Conservation (phyloP, 805 yeast genomes). For the Wickerhamiella dianesei region DNA sequence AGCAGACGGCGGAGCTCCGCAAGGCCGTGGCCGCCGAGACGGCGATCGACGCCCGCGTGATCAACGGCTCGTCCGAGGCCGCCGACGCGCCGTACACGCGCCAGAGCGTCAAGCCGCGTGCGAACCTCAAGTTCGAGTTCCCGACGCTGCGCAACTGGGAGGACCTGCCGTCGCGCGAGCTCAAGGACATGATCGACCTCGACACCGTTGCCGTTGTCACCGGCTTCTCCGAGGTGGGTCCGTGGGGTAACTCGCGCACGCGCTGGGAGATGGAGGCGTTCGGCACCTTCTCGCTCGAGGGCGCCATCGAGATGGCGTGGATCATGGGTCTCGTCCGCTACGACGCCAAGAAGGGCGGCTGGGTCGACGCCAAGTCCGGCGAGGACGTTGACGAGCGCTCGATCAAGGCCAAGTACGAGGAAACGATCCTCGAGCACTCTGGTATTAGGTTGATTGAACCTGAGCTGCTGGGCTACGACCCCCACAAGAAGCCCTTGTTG, state of each 20-base stretch:
- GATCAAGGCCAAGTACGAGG: constrained; percentile 83
- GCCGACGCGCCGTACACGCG: constrained; percentile 77
- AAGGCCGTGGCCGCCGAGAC: constrained; percentile 92
- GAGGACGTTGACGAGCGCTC: constrained; percentile 92
- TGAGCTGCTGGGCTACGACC: constrained; percentile 92
- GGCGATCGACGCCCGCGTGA: constrained; percentile 72
- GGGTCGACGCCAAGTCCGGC: constrained; percentile 92
- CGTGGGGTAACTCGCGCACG: constrained; percentile 98
- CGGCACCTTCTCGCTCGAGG: constrained; percentile 93
- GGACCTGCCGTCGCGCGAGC: constrained; percentile 41
- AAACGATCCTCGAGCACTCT: constrained; percentile 74
- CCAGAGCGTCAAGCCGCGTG: constrained; percentile 77
- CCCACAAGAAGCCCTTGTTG: constrained; percentile 78
- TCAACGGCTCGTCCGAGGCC: constrained; percentile 53
- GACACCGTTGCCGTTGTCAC: constrained; percentile 90
- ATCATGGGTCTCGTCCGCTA: constrained; percentile 96
- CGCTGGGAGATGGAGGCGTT: constrained; percentile 98
- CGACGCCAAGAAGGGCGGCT: constrained; percentile 94
- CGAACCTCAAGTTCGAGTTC: constrained; percentile 88
- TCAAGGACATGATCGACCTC: constrained; percentile 84
- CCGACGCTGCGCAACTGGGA: constrained; percentile 71
- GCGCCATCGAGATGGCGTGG: constrained; percentile 99
- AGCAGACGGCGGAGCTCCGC: constrained; percentile 80
- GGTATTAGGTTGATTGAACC: constrained; percentile 97
- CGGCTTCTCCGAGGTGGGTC: constrained; percentile 97